Evolutionary conservation across 2,329 filamentous ascomycete species (phyloP).

Genomic region (Fusarium papillatum): DNA sequence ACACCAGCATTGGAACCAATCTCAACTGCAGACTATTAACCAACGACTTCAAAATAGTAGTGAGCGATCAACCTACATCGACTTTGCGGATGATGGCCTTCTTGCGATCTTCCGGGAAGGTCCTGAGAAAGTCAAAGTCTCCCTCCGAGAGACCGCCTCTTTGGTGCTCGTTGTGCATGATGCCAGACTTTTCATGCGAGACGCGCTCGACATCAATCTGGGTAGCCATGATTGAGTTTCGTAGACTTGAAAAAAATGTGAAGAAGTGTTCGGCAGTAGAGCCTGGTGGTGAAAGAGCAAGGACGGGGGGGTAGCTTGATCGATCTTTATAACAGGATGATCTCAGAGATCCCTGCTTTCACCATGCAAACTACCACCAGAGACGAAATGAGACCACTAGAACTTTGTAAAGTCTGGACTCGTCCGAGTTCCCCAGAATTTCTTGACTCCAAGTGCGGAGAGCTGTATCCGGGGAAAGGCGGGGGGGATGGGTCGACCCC

Average conservation of each 20-base stretch:
- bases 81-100: slow-evolving; percentile 49
- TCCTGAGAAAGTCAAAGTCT: slow-evolving; percentile 48
- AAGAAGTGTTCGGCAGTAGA: not conserved
- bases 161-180: slow-evolving; percentile 41
- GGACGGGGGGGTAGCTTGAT: not conserved
- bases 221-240: slow-evolving; percentile 21
- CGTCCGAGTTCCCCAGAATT: slow-evolving; percentile 18
- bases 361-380: not conserved
- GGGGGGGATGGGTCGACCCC: slow-evolving; percentile 12
- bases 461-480: slow-evolving; percentile 24
- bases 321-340: not conserved
- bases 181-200: slow-evolving; percentile 40
- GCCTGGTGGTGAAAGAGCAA: not conserved
- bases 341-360: not conserved
- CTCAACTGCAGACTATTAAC: slow-evolving; percentile 30
- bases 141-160: slow-evolving; percentile 36
- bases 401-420: not conserved
- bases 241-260: not conserved
- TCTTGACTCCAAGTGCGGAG: slow-evolving; percentile 21
- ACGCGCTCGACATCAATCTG: slow-evolving; percentile 42
- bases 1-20: slow-evolving; percentile 46
- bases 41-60: not conserved
- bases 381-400: slow-evolving; percentile 2
- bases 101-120: slow-evolving; percentile 46
- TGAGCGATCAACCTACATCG: slow-evolving; percentile 35